Evolutionary conservation across 257 asterid genomes (phyloP).

Genomic region (Voacanga thouarsii): DNA sequence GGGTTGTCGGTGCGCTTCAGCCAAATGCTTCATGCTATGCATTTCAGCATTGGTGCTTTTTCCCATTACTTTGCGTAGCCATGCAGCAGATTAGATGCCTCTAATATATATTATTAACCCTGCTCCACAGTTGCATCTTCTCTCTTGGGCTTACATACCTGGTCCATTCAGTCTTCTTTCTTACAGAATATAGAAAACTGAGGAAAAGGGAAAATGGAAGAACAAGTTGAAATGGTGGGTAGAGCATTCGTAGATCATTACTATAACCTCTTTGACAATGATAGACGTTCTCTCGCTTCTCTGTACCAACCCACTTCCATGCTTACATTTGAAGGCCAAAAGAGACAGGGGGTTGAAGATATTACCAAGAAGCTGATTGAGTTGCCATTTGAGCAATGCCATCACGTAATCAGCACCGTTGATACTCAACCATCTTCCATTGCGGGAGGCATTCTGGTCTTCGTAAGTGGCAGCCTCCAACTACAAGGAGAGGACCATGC

Average conservation of each 20-base stretch:
- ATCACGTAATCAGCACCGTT: conserved; percentile 46
- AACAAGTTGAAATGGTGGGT: conserved; percentile 39
- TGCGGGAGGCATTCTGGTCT: conserved; percentile 46
- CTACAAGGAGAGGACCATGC: conserved; percentile 51
- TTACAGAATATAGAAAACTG: neutral
- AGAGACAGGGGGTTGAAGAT: conserved; percentile 32
- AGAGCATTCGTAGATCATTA: conserved; percentile 53
- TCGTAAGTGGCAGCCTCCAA: conserved; percentile 58
- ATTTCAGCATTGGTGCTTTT: neutral
- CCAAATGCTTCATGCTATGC: conserved; percentile 8
- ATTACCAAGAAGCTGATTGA: conserved; percentile 43
- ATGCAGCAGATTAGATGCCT: conserved; percentile 46
- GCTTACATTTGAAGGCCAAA: conserved; percentile 60
- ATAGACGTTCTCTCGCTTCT: conserved; percentile 31
- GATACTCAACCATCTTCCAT: conserved; percentile 50
- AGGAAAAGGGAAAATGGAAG: conserved; percentile 35
- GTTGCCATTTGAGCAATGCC: conserved; percentile 54
- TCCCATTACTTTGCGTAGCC: conserved; percentile 34
- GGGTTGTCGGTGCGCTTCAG: conserved; percentile 20
- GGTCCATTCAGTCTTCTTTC: neutral
- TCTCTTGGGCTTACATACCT: neutral
- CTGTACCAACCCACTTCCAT: conserved; percentile 48
- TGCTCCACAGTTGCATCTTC: neutral
- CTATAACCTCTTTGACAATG: conserved; percentile 40
- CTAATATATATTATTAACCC: conserved; percentile 8